Evolutionary conservation across 805 yeast genomes (phyloP), one percentile per base, ranked within the genome.

Genomic region (Candida orba): DNA sequence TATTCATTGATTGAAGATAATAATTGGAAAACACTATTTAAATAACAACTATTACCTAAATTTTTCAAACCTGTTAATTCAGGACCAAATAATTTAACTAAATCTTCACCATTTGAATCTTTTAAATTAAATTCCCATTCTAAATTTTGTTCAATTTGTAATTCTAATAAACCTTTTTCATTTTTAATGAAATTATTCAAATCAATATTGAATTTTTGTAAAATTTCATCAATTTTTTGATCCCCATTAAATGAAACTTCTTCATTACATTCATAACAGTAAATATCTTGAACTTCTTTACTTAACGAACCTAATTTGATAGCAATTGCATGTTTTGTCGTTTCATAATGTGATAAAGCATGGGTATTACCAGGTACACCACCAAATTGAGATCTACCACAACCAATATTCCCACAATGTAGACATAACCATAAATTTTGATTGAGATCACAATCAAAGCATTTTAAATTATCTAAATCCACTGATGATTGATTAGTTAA

Each of bases 381-480:
- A 31, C 98, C 99, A 58, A 85, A 87, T 63, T 93, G 99, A 29
- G 81, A 80, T 51, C 99, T 71, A 6, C 99, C 99, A 66, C 99
- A 93, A 5, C 96, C 96, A 10, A 89, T 54, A n/a, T 75, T 66
- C 2, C 99, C 99, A 72, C 99, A 93, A 39, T 76, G 75, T 37
- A 93, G 65, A 67, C 99, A 93, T 15, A 93, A 69, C 99, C 99
- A 93, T 38, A 93, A 64, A 59, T 93, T 93, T 51, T 81, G 84
- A 27, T 65, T 62, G 50, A 93, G 67, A 2, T 74, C 84, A 65
- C 95, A 85, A 10, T 60, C 60, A 3, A 53, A 49, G 60, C 95
- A 85, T 39, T 73, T 56, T 36, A 43, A 40, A 15, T 34, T 20
- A 0, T 68, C 47, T 4, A 73, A 49, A 30, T 74, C 68, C 4